phyloP scores from a whole-genome alignment of 768 basidiomycete genomes.

The Chalciporus chontae region DNA sequence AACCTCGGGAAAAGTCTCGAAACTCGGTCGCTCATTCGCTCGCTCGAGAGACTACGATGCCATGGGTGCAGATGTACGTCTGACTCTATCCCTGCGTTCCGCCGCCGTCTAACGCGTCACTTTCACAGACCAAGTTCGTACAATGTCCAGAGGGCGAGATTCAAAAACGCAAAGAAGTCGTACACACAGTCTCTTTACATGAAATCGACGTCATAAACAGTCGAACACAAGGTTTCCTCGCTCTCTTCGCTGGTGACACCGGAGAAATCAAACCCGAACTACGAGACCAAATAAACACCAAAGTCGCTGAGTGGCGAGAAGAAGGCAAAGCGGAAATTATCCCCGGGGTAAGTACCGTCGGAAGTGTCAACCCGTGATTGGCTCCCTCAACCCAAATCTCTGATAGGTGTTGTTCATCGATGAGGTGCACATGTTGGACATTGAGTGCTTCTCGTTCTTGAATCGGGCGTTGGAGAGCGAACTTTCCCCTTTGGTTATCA shows the following conservation, averaged over 20 bases:
- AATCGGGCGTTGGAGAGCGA: conserved; percentile 95
- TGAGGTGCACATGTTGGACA: conserved; percentile 99
- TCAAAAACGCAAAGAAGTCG: conserved; percentile 95
- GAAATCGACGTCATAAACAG: conserved; percentile 99
- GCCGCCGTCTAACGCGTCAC: not conserved
- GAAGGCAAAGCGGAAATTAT: conserved; percentile 98
- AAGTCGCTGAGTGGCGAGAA: conserved; percentile 96
- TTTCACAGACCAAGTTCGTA: conserved; percentile 87
- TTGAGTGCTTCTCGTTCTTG: conserved; percentile 98
- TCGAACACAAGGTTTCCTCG: conserved; percentile 96
- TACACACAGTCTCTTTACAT: conserved; percentile 95
- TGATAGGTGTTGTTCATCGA: conserved; percentile 93
- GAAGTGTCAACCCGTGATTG: not conserved
- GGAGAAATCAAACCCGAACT: conserved; percentile 98
- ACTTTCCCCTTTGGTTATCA: conserved; percentile 91
- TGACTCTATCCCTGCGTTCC: not conserved
- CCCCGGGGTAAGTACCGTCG: conserved; percentile 69
- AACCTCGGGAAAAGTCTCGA: conserved; percentile 93
- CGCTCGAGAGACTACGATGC: conserved; percentile 97
- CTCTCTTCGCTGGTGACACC: conserved; percentile 92
- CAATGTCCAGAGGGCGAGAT: conserved; percentile 98
- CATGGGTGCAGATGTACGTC: conserved; percentile 94
- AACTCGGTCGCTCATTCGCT: conserved; percentile 96
- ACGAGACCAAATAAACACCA: conserved; percentile 93
- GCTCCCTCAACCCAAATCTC: not conserved